These are phyloP conservation scores for Exophiala xenobiotica DNA, from an alignment of 2,329 filamentous ascomycete species.

Conservation along the genomic window DNA sequence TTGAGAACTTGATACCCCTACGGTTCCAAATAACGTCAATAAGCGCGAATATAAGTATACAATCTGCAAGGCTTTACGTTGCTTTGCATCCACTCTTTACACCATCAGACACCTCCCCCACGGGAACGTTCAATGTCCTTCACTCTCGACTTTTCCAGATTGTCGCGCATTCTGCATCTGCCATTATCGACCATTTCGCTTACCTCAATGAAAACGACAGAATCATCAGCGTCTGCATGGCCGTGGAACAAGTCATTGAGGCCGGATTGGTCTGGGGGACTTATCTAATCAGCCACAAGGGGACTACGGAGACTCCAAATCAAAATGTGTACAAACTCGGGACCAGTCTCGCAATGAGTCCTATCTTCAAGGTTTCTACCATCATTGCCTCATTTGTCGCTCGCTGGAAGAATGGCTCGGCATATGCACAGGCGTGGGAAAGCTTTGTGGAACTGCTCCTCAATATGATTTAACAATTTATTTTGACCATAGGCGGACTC, in stretches of 20 bases:
- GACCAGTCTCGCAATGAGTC: neutral
- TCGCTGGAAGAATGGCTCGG: neutral
- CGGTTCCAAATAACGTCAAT: constrained; percentile 1
- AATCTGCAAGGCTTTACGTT: constrained; percentile 14
- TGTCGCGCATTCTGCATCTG: constrained; percentile 9
- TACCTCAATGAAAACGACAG: constrained; percentile 1
- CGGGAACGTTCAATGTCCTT: neutral
- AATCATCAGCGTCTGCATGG: constrained; percentile 3
- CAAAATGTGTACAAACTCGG: neutral
- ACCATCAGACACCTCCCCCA: neutral
- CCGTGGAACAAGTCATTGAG: neutral
- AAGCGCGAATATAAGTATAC: constrained; percentile 1
- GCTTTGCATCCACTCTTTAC: constrained; percentile 11
- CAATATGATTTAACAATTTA: constrained; percentile 1
- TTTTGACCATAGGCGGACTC: neutral
- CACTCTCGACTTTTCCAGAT: constrained; percentile 7
- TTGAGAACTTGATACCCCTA: constrained; percentile 10
- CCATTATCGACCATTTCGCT: constrained; percentile 10
- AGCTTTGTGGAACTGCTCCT: constrained; percentile 3
- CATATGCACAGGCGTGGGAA: constrained; percentile 2
- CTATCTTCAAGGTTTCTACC: constrained; percentile 1
- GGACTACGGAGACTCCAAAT: neutral
- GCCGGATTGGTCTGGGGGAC: constrained; percentile 2
- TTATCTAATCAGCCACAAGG: neutral
- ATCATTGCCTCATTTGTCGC: neutral